Base-by-base conservation (phyloP, 768 basidiomycete species). In the Phylloporus sp. region DNA sequence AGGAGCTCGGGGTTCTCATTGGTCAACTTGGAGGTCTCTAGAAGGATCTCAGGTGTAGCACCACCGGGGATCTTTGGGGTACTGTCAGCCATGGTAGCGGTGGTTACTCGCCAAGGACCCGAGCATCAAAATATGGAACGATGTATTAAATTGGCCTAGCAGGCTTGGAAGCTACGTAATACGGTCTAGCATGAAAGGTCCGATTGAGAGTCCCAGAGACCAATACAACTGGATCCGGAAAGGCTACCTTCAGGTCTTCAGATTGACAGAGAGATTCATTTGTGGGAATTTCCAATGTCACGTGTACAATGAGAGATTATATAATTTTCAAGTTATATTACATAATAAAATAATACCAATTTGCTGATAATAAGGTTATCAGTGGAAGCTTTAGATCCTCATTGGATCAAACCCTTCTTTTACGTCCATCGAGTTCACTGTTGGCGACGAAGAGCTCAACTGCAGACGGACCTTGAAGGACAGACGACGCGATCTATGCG, bases 381-480 rank as follows among this genome's bases (percentile, higher is more conserved):
- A 53, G 45, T 36, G 52, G 36, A 49, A 36, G 58, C 39, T 42
- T 34, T 46, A 60, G 54, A 62, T 65, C 62, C 63, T 57, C 58
- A 57, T 59, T 63, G 54, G 63, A 57, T 53, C 38, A 40, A 45
- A 32, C 43, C 58, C 57, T 70, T 70, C 61, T 55, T 60, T 66
- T 65, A 68, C 67, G 68, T 69, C 69, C 58, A 63, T 61, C 57
- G 60, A 55, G 69, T 23, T 55, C 57, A 44, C 52, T 47, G 59
- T 57, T 49, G 53, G 40, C 58, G 46, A 60, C 62, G 47, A 57
- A 47, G 58, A 54, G 48, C 50, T 48, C 48, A 55, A 45, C 36
- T 29, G 47, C 23, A 28, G 54, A 55, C 49, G 42, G 47, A 44
- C 51, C 45, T 42, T 53, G 28, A 51, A 51, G 40, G 45, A 50